Evolutionary conservation across 495 filamentous ascomycete genomes (phyloP), one percentile per base, ranked within the genome.

Genomic region (Podospora australis): DNA sequence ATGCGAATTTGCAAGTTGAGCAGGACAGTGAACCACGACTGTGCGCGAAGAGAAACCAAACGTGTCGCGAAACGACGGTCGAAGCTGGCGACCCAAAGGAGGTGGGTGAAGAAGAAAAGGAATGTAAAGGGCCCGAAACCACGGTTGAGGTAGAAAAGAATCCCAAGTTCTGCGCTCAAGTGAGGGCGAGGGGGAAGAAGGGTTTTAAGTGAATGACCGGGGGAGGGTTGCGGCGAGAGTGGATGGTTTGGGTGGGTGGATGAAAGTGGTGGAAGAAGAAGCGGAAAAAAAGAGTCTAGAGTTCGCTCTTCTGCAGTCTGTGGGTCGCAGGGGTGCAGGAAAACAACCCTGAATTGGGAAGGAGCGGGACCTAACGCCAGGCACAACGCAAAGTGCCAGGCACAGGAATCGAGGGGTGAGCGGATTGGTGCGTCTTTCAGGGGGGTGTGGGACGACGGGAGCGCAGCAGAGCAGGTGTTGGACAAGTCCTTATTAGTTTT

Each of bases 61-160:
- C 47, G 46, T 39, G n/a, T n/a, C n/a, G n/a, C n/a, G n/a, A n/a
- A n/a, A 45, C 44, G 48, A 56, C 54, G 60, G 50, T 67, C 64
- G 66, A 66, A 57, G 56, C 66, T 73, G 59, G 70, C 67, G 57
- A 68, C 67, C 65, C 44, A 40, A 62, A 58, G 44, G 44, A 48
- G 49, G 50, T 41, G 42, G 45, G 46, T 13, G 16, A 19, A 54
- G 46, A 41, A 44, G 46, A 56, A 55, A 62, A 52, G 45, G 53
- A 55, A 61, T 23, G 44, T 38, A 56, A 43, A 40, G 26, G 39
- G 48, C 54, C 53, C 41, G 48, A 14, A 39, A 64, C 55, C 43
- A 49, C 45, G 51, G 55, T 30, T 52, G 52, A 50, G 53, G 52
- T 52, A 47, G 35, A 30, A 21, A 23, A 43, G 22, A n/a, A n/a